phyloP scores from a whole-genome alignment of 2,329 filamentous ascomycete genomes.

The Aspergillus proliferans region DNA sequence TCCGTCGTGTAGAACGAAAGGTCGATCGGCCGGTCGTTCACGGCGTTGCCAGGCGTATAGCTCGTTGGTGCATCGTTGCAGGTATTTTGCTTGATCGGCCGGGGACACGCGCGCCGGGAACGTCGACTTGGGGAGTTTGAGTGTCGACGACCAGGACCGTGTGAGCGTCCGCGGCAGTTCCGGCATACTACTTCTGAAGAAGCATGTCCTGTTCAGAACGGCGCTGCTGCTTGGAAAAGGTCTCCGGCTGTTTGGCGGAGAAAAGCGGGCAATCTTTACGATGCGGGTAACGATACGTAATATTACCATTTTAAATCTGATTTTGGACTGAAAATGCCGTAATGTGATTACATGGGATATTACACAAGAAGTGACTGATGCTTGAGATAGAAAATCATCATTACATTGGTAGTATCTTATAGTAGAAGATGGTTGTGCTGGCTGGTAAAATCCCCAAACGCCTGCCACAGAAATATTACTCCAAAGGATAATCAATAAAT shows the following conservation, averaged over 20 bases:
- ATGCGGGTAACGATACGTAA: neutral
- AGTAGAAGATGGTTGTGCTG: neutral
- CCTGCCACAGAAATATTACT: neutral
- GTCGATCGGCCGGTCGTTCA: conserved; percentile 46
- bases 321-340: neutral
- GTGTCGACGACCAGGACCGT: conserved; percentile 63
- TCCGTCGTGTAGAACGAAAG: conserved; percentile 86
- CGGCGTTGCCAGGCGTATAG: conserved; percentile 80
- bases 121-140: conserved; percentile 67
- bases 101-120: conserved; percentile 53
- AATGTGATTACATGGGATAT: neutral
- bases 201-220: conserved; percentile 18
- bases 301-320: neutral
- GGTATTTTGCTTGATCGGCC: conserved; percentile 50
- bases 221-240: neutral
- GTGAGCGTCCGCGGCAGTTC: conserved; percentile 31
- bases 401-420: neutral
- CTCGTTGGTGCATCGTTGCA: conserved; percentile 74
- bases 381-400: neutral
- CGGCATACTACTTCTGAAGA: conserved; percentile 29
- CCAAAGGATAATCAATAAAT: conserved; percentile 55
- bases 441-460: neutral
- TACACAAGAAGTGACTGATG: neutral
- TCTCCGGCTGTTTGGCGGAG: neutral
- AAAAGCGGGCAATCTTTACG: neutral